phyloP scores from a whole-genome alignment of 768 basidiomycete species.

The Terana coerulea region DNA sequence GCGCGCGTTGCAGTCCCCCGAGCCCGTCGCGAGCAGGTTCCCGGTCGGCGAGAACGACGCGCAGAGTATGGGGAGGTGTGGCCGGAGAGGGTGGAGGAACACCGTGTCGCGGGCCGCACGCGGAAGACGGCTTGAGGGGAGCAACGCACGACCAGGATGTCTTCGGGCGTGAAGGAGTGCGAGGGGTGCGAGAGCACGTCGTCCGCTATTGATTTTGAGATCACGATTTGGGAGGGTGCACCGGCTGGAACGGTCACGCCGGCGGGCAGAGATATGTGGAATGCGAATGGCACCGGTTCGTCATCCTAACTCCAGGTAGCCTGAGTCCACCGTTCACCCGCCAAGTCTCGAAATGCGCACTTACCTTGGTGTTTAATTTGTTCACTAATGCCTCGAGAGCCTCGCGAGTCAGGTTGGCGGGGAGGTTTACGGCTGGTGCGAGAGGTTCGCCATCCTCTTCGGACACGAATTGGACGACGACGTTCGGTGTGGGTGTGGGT shows the following conservation, averaged over 20 bases:
- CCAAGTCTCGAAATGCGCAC: slow-evolving; percentile 19
- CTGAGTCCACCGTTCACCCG: slow-evolving; percentile 6
- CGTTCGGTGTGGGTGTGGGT: slow-evolving; percentile 48
- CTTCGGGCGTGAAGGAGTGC: slow-evolving; percentile 76
- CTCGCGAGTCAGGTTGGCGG: slow-evolving; percentile 81
- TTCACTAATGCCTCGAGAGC: slow-evolving; percentile 88
- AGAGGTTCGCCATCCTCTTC: slow-evolving; percentile 79
- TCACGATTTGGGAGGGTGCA: slow-evolving; percentile 75
- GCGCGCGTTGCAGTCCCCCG: slow-evolving; percentile 89
- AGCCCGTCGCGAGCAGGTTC: slow-evolving; percentile 86
- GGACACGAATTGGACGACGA: slow-evolving; percentile 91
- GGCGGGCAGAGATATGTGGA: slow-evolving; percentile 76
- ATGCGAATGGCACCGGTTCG: slow-evolving; percentile 89
- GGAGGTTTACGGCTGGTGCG: slow-evolving; percentile 86
- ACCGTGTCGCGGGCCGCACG: slow-evolving; percentile 90
- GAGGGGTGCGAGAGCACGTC: slow-evolving; percentile 78
- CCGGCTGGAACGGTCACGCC: slow-evolving; percentile 38
- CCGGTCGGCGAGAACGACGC: slow-evolving; percentile 96
- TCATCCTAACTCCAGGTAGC: slow-evolving; percentile 48
- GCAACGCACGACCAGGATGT: slow-evolving; percentile 83
- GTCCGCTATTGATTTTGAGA: slow-evolving; percentile 77
- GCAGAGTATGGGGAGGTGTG: slow-evolving; percentile 93
- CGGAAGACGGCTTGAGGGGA: slow-evolving; percentile 95
- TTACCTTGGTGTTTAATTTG: slow-evolving; percentile 71
- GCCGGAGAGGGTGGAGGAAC: slow-evolving; percentile 88